These are phyloP conservation scores for Phyllosticta capitalensis DNA, from an alignment of 2,329 filamentous ascomycete species.

Conservation along the genomic window DNA sequence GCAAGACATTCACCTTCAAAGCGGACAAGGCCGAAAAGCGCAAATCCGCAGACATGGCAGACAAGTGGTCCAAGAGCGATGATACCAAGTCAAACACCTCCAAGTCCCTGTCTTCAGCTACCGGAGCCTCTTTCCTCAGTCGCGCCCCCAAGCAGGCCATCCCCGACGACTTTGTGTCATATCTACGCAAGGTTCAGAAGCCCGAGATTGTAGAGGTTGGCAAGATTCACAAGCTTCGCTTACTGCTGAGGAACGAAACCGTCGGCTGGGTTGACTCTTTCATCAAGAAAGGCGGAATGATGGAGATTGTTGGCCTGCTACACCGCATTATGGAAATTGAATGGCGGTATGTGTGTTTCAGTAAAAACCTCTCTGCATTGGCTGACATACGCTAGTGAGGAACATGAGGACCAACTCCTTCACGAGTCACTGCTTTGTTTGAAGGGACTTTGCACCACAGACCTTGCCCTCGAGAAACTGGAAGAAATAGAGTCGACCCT, in stretches of 20 bases:
- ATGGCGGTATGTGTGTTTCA: conserved; percentile 59
- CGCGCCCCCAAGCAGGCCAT: conserved; percentile 65
- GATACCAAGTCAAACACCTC: conserved; percentile 55
- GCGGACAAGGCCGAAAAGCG: conserved; percentile 65
- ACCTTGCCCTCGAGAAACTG: conserved; percentile 72
- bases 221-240: conserved; percentile 82
- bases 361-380: not conserved
- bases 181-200: conserved; percentile 70
- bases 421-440: conserved; percentile 89
- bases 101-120: conserved; percentile 44
- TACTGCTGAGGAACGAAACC: conserved; percentile 86
- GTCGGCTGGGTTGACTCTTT: conserved; percentile 93
- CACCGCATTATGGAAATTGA: conserved; percentile 92
- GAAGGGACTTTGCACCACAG: conserved; percentile 89
- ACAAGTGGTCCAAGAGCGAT: conserved; percentile 4
- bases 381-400: conserved; percentile 53
- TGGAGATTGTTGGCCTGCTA: conserved; percentile 75
- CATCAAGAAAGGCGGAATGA: conserved; percentile 82
- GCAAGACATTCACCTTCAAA: conserved; percentile 70
- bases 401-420: conserved; percentile 86
- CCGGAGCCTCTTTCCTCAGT: conserved; percentile 49
- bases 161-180: conserved; percentile 77
- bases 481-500: conserved; percentile 68
- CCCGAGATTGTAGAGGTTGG: conserved; percentile 85
- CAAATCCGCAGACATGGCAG: conserved; percentile 48